Evolutionary conservation across 441 rosid genomes (phyloP), one percentile per base, ranked within the genome.

Genomic region (Viola pubescens): DNA sequence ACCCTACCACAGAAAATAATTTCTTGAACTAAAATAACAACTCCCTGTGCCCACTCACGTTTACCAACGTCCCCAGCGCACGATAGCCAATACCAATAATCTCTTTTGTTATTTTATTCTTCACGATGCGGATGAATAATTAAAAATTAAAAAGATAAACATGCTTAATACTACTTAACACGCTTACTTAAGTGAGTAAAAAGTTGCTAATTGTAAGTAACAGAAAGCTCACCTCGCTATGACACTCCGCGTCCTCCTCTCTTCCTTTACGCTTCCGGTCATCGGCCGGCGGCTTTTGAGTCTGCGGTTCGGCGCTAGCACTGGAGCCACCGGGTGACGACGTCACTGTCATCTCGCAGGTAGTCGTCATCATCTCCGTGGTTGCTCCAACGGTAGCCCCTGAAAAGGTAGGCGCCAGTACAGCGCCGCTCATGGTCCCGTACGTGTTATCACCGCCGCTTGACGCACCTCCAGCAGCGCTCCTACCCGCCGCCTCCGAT

Each of bases 251-350:
- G 10, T 73, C 84, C 53, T 76, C 94, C 59, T 84, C 94, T 42
- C 75, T 75, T 47, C 79, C 91, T 56, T 83, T 88, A 14, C 96
- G 85, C 75, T 88, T 91, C 59, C 84, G 80, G 48, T 82, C 82
- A 50, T 79, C 84, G 41, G 69, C 57, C 61, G 73, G 54, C 69
- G 67, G 61, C 59, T 45, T 70, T 43, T 51, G 74, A 43, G 77
- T 52, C 48, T 46, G 41, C 53, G 64, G 79, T 67, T 79, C 84
- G 0, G 79, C 82, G 60, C 86, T 85, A 6, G 57, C 75, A 61
- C 85, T 88, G 3, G 91, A 82, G 42, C 70, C 68, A 5, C 73
- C 78, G 0, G 94, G 79, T 2, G 87, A 79, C 11, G 86, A 82
- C 43, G 83, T 63, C 60, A 67, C 77, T 0, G 77, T 74, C 68